Evolutionary conservation across 2,329 filamentous ascomycete genomes (phyloP).

Genomic region (Hirsutella thompsonii): DNA sequence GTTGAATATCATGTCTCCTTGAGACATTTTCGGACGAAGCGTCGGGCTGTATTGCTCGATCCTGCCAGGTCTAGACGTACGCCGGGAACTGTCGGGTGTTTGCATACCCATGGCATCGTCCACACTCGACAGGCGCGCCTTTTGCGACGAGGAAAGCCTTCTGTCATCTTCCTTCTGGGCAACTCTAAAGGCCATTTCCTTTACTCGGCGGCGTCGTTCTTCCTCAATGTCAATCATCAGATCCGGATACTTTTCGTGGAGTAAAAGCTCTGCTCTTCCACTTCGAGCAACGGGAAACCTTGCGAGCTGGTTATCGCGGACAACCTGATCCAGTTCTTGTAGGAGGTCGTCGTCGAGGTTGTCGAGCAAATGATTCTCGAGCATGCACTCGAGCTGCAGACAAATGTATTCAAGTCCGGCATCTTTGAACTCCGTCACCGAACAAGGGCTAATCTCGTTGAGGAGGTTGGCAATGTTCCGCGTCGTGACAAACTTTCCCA

Average conservation of each 20-base stretch:
- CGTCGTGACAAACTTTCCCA: slow-evolving; percentile 73
- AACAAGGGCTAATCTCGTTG: slow-evolving; percentile 75
- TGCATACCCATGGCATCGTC: slow-evolving; percentile 43
- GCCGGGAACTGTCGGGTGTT: slow-evolving; percentile 30
- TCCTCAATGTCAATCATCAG: slow-evolving; percentile 54
- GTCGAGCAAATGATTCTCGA: slow-evolving; percentile 80
- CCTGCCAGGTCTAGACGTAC: slow-evolving; percentile 29
- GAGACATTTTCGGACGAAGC: slow-evolving; percentile 55
- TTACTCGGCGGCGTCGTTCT: slow-evolving; percentile 56
- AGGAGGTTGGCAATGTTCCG: slow-evolving; percentile 78
- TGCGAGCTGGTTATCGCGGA: slow-evolving; percentile 70
- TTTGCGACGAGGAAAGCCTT: slow-evolving; percentile 46
- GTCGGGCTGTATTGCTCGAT: slow-evolving; percentile 53
- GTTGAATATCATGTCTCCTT: slow-evolving; percentile 74
- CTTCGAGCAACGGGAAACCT: slow-evolving; percentile 67
- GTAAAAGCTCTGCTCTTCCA: slow-evolving; percentile 51
- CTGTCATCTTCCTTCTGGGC: slow-evolving; percentile 53
- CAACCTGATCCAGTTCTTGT: slow-evolving; percentile 64
- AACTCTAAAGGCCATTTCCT: slow-evolving; percentile 59
- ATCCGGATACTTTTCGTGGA: slow-evolving; percentile 52
- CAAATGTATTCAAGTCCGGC: slow-evolving; percentile 84
- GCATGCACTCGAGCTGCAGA: slow-evolving; percentile 78
- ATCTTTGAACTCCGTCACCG: slow-evolving; percentile 75
- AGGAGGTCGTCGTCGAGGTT: slow-evolving; percentile 78
- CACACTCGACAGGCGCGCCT: slow-evolving; percentile 45